Evolutionary conservation across 163 green algal species (phyloP), one percentile per base, ranked within the genome.

Genomic region (Prototheca wickerhamii): DNA sequence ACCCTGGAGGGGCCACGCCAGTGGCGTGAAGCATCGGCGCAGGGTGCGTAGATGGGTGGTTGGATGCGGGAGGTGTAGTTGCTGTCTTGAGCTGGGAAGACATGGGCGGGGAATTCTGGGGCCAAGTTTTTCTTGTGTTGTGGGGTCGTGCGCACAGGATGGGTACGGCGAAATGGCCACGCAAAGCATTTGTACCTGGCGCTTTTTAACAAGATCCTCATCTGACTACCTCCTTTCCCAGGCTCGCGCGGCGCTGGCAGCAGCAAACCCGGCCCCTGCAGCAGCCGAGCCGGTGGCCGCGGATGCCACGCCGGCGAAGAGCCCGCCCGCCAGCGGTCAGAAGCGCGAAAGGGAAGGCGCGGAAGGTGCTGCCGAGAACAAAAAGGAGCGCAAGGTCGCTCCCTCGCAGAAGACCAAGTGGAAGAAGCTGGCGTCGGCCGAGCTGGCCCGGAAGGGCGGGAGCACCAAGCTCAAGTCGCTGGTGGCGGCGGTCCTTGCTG

Each of bases 1-100:
- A 95, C 89, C 6, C 76, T 98, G 32, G 49, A 87, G 34, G 76
- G n/a, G 68, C 2, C 91, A 98, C 68, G 89, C 89, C 0, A 35
- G 73, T 3, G 91, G 91, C 0, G 77, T 76, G 12, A 97, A 95
- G 69, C 90, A 96, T 78, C 81, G 80, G 61, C 71, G 84, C 0
- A 78, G 82, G 68, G 84, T 82, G 52, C 42, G 66, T 10, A 29
- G 7, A 10, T 3, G 5, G 3, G 25, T 40, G 28, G 2, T 28
- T 32, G 3, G 29, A 40, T 4, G 29, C 12, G 2, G 25, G 1
- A 25, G 1, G 21, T 43, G 53, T 12, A 23, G 23, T 26, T 7
- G 53, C 25, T 7, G 29, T 6, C 17, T 17, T 40, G 7, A 23
- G 30, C 6, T 20, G 12, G 7, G 25, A 21, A 10, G 53, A 37